phyloP scores from a whole-genome alignment of 495 filamentous ascomycete species.

The Penicillium herquei region DNA sequence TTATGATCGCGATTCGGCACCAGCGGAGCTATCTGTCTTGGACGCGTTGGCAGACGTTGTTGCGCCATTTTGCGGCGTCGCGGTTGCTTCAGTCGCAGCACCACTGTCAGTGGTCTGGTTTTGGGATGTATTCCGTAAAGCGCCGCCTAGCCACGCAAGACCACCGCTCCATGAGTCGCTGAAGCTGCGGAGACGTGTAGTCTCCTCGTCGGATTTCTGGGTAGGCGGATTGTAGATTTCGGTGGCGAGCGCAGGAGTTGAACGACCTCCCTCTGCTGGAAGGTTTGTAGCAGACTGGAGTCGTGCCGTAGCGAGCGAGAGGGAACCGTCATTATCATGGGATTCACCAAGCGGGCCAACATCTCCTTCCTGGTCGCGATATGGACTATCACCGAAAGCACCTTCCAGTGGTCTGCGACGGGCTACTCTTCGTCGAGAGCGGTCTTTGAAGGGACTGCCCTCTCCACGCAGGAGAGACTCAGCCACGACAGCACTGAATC shows the following conservation, averaged over 20 bases:
- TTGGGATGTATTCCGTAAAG: conserved; percentile 15
- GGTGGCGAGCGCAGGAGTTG: conserved; percentile 26
- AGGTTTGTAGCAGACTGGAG: conserved; percentile 32
- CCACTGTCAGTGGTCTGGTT: conserved; percentile 11
- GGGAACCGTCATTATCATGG: conserved; percentile 15
- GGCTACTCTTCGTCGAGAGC: conserved; percentile 20
- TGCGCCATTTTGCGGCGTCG: conserved; percentile 10
- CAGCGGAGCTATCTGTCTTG: background rate
- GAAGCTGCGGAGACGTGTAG: conserved; percentile 38
- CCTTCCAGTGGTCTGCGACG: conserved; percentile 32
- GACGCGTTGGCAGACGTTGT: background rate
- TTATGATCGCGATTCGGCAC: conserved; percentile 13
- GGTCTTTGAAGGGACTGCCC: conserved; percentile 37
- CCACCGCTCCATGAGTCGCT: conserved; percentile 46
- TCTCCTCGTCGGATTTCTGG: conserved; percentile 18
- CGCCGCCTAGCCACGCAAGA: conserved; percentile 44
- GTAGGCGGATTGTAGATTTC: conserved; percentile 10
- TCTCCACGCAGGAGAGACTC: conserved; percentile 59
- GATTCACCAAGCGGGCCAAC: conserved; percentile 13
- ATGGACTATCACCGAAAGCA: conserved; percentile 20
- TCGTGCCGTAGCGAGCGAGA: conserved; percentile 27
- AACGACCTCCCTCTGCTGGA: conserved; percentile 24
- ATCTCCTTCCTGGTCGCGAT: conserved; percentile 21
- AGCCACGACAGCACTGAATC: conserved; percentile 59
- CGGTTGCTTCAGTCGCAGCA: conserved; percentile 15